These are phyloP conservation scores for Podospora anserina DNA, from an alignment of 495 filamentous ascomycete genomes.

Conservation along the genomic window DNA sequence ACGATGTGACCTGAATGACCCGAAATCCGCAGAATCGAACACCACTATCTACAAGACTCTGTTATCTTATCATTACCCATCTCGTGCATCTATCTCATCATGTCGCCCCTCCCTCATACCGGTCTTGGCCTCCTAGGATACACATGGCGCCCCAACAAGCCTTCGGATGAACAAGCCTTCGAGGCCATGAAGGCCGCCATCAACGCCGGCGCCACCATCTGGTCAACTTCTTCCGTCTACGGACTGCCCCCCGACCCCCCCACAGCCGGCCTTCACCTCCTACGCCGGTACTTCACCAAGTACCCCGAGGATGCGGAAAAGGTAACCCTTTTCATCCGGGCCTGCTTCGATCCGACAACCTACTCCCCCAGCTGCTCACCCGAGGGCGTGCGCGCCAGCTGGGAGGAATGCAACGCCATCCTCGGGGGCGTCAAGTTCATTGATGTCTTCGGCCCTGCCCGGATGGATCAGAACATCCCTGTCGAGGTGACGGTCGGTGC, in stretches of 20 bases:
- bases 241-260: conserved; percentile 52
- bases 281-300: conserved; percentile 62
- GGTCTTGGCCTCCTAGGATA: neutral
- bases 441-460: conserved; percentile 76
- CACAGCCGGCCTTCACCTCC: conserved; percentile 47
- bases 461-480: conserved; percentile 61
- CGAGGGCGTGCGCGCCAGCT: conserved; percentile 57
- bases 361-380: conserved; percentile 52
- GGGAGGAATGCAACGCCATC: conserved; percentile 63
- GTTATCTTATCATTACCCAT: no score
- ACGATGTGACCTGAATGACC: no score
- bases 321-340: conserved; percentile 48
- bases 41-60: no score
- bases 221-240: conserved; percentile 82
- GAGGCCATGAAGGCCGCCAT: conserved; percentile 65
- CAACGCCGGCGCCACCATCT: conserved; percentile 63
- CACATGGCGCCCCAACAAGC: neutral
- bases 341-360: conserved; percentile 38
- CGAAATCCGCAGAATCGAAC: no score
- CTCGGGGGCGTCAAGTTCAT: conserved; percentile 73
- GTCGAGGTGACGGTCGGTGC: conserved; percentile 49
- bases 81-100: no score
- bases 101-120: no score
- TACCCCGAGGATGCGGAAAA: conserved; percentile 70
- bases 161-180: conserved; percentile 44